Conservation (phyloP, 139 green algal genomes). For the Volvox africanus region DNA sequence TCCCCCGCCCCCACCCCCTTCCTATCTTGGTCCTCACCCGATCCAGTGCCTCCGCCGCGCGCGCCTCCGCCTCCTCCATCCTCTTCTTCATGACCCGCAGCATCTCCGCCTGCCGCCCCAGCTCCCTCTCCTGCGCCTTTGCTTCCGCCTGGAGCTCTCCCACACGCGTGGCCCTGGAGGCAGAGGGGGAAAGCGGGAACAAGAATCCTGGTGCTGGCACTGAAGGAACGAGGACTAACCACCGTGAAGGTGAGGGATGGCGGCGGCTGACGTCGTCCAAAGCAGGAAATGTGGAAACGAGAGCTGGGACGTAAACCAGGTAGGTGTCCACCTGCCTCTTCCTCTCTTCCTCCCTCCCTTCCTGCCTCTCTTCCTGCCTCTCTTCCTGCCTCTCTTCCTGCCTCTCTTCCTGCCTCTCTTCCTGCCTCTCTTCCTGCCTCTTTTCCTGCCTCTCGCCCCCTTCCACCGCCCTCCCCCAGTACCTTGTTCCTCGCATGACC, state of each 20-base stretch:
- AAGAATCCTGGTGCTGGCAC: too few relatives aligned
- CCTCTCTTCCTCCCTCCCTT: too few relatives aligned
- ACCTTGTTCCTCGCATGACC: background rate
- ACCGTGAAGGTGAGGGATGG: too few relatives aligned
- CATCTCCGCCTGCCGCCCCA: constrained; percentile 31
- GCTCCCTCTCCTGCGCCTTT: constrained; percentile 14
- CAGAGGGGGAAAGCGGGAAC: too few relatives aligned
- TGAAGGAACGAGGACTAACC: too few relatives aligned
- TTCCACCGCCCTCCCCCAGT: background rate
- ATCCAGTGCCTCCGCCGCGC: constrained; percentile 11
- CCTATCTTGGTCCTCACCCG: background rate
- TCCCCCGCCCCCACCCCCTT: background rate
- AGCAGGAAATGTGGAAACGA: too few relatives aligned
- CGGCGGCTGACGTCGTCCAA: too few relatives aligned
- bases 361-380: background rate
- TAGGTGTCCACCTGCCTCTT: too few relatives aligned
- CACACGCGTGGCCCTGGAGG: constrained; percentile 19
- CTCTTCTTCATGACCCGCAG: background rate
- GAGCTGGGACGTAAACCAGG: too few relatives aligned
- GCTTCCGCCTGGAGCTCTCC: constrained; percentile 42
- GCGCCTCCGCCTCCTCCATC: constrained; percentile 36
- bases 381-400: background rate
- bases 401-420: background rate
- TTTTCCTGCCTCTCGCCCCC: background rate
- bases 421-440: background rate